Evolutionary conservation across 192 early-diverging fungal genomes (phyloP).

Genomic region (Umbelopsis vinacea): DNA sequence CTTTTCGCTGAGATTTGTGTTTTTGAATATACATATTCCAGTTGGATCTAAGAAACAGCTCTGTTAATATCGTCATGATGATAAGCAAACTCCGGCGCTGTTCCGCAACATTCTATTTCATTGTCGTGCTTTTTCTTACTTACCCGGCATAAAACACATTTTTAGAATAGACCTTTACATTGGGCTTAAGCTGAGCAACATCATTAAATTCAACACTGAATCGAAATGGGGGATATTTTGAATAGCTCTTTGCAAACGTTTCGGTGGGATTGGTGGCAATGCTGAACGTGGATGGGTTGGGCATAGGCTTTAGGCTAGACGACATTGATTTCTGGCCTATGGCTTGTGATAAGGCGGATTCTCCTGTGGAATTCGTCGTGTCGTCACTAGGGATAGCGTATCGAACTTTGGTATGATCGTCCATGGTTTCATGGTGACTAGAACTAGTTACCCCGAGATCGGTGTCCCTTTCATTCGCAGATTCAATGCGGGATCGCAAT

Average conservation of each 20-base stretch:
- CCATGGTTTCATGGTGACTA: background rate
- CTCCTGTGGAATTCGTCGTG: conserved; percentile 37
- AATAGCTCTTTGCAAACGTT: conserved; percentile 27
- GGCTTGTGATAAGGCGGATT: conserved; percentile 29
- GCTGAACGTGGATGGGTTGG: background rate
- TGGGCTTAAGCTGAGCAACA: conserved; percentile 42
- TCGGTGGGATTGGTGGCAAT: background rate
- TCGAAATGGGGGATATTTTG: conserved; percentile 54
- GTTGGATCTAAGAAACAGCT: conserved; percentile 45
- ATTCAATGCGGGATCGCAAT: conserved; percentile 47
- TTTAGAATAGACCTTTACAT: conserved; percentile 46
- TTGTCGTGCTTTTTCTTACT: background rate
- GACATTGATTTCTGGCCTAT: background rate
- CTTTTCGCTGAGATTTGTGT: conserved; percentile 44
- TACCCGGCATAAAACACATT: conserved; percentile 60
- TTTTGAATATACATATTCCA: conserved; percentile 67
- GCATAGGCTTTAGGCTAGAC: background rate
- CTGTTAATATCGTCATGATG: background rate
- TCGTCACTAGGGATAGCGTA: conserved; percentile 40
- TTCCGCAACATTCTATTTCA: background rate
- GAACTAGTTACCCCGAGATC: conserved; percentile 32
- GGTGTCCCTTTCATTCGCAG: conserved; percentile 37
- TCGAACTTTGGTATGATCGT: background rate
- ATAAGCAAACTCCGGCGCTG: no score
- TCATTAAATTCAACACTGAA: conserved; percentile 55